Base-by-base conservation (phyloP, 148 eudicot species). In the Hydrangea macrophylla region DNA sequence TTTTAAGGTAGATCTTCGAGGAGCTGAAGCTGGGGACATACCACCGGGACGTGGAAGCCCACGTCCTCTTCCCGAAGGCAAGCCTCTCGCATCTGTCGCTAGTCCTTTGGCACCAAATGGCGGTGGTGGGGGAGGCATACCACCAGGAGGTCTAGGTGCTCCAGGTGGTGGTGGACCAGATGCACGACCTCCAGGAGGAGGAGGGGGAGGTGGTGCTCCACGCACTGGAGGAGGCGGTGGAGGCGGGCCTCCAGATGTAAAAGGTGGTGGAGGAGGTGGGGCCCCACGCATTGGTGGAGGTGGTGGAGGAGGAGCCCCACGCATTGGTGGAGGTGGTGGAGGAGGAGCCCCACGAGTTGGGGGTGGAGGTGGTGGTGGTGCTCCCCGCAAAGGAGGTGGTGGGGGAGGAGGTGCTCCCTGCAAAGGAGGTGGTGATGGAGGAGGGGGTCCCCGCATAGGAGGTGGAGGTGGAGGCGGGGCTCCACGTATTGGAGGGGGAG, bases 91-190 rank as follows among this genome's bases (percentile, higher is more conserved):
- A 48, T 48, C 53, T 48, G 67, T 73, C 35, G 60, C 77, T 6
- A 86, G 85, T 44, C 75, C 85, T 70, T 73, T 86, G 6, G 76
- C 67, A 69, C 81, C 88, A 36, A 76, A 74, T 5, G 87, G 84
- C 35, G 90, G 93, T 50, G 96, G 96, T 39, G 93, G 88, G 37
- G 93, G 89, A 76, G 92, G 86, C 28, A 79, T 88, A 71, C 73
- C 87, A 72, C 90, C 87, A 28, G 84, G 88, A 61, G 95, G 87
- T 59, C 81, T 74, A 59, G 88, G 92, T 58, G 90, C 83, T 51
- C 79, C 77, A 22, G 87, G 87, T 39, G 89, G 85, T 32, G 82
- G 78, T 60, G 77, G 79, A 48, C 82, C 77, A 48, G 79, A 79
- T 53, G 73, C 75, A 67, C 83, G 82, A 22, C 74, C 70, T 56